These are phyloP conservation scores for Xylaria cubensis DNA, from an alignment of 495 filamentous ascomycete species.

Conservation along the genomic window DNA sequence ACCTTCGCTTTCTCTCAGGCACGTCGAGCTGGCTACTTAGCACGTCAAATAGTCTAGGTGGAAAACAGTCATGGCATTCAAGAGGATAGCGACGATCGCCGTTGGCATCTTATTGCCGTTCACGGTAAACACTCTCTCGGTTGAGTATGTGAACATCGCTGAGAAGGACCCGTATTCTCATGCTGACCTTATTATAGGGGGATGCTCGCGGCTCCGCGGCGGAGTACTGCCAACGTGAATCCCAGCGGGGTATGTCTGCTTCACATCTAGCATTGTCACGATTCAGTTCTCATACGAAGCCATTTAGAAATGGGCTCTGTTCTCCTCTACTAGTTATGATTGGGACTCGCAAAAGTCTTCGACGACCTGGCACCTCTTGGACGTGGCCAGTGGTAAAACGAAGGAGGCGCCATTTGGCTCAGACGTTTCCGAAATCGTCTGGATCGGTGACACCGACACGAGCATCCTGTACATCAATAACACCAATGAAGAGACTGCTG, in stretches of 20 bases:
- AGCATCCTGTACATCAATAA: slow-evolving; percentile 23
- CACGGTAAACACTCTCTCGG: background rate
- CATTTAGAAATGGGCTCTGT: slow-evolving; percentile 19
- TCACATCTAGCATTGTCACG: background rate
- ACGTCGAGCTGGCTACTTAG: background rate
- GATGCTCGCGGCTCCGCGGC: slow-evolving; percentile 20
- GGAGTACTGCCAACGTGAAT: slow-evolving; percentile 24
- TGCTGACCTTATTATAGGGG: slow-evolving; percentile 3
- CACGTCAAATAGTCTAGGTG: background rate
- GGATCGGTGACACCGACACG: slow-evolving; percentile 18
- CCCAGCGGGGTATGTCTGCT: slow-evolving; percentile 15
- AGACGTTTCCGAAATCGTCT: slow-evolving; percentile 20
- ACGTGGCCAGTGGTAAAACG: slow-evolving; percentile 11
- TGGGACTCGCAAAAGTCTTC: slow-evolving; percentile 19
- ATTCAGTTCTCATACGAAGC: background rate
- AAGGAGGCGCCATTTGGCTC: slow-evolving; percentile 20
- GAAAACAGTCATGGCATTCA: slow-evolving; percentile 16
- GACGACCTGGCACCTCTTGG: slow-evolving; percentile 17
- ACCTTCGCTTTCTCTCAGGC: slow-evolving; percentile 1
- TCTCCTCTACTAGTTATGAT: slow-evolving; percentile 15
- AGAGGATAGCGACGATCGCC: slow-evolving; percentile 11
- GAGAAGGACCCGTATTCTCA: background rate
- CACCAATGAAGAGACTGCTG: slow-evolving; percentile 18
- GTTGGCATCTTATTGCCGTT: slow-evolving; percentile 15
- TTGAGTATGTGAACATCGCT: slow-evolving; percentile 8